Evolutionary conservation across 345 rosid species (phyloP), one percentile per base, ranked within the genome.

Genomic region (Erysimum cheiranthoides): DNA sequence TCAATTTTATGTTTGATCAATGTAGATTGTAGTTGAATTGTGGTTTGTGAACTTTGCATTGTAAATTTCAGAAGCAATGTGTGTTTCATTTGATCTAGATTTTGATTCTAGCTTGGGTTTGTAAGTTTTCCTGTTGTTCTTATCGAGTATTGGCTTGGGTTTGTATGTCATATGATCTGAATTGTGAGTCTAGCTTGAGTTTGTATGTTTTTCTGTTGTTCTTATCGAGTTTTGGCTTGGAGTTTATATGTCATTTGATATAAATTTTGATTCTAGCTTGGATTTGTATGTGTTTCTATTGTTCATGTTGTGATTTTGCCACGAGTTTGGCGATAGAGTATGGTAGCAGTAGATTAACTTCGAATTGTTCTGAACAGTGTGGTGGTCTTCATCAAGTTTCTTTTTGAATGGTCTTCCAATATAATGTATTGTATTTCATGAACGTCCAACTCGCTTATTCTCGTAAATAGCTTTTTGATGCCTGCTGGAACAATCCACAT

Each of bases 1-100:
- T 16, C n/a, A 32, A 17, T 21, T 21, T 39, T 28, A 6, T 59
- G 25, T 11, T 50, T 76, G 70, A 17, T n/a, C 14, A 14, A 49
- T 52, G 74, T 68, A 21, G 73, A 67, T n/a, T 75, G 54, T 47
- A 2, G 49, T 21, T 76, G 58, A 52, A 76, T 75, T 68, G 69
- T 42, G 38, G 6, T 53, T 65, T 25, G 61, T 8, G 68, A 59
- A 28, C 13, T 59, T 30, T 66, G 72, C 11, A 56, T 25, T 56
- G 66, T 59, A 34, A 61, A 10, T 25, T 45, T 25, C 0, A 0
- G 46, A 66, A 56, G 45, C 60, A 66, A 47, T 56, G 71, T 5
- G 7, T 21, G 58, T 73, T 2, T 57, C 28, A 10, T 8, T 32
- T 54, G 34, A 43, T 61, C 0, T 42, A 47, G 17, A 31, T 61